These are phyloP conservation scores for Phytopythium mirpurense DNA, from an alignment of 352 stramenopile genomes.

Conservation along the genomic window DNA sequence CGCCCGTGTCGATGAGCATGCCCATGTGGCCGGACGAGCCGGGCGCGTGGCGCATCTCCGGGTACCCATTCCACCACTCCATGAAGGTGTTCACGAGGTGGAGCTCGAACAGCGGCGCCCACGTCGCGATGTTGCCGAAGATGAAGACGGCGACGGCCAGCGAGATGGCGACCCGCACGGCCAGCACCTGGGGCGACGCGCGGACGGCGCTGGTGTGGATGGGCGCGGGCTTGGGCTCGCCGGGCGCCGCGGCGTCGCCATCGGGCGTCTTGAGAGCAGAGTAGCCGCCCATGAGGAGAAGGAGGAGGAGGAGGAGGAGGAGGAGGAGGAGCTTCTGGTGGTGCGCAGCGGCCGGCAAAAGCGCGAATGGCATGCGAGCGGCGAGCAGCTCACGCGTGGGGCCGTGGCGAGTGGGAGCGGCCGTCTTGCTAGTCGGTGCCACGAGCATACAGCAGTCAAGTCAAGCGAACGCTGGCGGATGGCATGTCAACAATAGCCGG, in stretches of 20 bases:
- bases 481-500: not conserved
- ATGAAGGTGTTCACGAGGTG: constrained; percentile 47
- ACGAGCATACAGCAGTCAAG: not conserved
- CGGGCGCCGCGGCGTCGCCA: constrained; percentile 10
- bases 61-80: constrained; percentile 56
- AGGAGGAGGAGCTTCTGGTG: too few species aligned
- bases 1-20: constrained; percentile 41
- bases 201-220: too few species aligned
- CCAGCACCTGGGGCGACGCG: constrained; percentile 17
- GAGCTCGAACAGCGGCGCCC: constrained; percentile 45
- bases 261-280: constrained; percentile 24
- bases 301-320: too few species aligned
- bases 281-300: constrained; percentile 18
- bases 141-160: constrained; percentile 37
- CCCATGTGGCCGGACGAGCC: constrained; percentile 22
- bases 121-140: constrained; percentile 61
- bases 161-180: constrained; percentile 27
- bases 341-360: too few species aligned
- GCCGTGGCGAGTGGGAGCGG: too few species aligned
- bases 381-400: too few species aligned
- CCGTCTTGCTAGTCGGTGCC: not conserved
- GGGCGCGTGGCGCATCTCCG: constrained; percentile 8
- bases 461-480: not conserved
- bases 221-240: not conserved
- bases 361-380: not conserved